Evolutionary conservation across 2,329 filamentous ascomycete species (phyloP).

Genomic region (Laburnicola sp.): DNA sequence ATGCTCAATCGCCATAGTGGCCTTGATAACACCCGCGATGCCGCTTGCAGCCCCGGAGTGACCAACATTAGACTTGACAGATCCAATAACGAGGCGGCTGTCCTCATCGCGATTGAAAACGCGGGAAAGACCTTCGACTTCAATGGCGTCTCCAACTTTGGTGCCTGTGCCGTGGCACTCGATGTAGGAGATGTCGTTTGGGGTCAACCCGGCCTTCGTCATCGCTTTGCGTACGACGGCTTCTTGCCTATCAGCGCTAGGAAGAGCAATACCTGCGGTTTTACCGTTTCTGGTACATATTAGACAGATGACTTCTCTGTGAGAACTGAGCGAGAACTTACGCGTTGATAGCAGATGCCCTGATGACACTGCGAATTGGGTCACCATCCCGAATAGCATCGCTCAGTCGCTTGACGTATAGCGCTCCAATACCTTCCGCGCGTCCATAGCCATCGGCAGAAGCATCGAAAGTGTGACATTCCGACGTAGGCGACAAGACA

Average conservation of each 20-base stretch:
- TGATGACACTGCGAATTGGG: slow-evolving; percentile 41
- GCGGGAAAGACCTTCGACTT: neutral
- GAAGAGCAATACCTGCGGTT: slow-evolving; percentile 54
- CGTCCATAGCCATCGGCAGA: slow-evolving; percentile 27
- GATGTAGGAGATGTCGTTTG: slow-evolving; percentile 15
- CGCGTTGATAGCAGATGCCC: slow-evolving; percentile 33
- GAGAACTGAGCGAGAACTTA: neutral
- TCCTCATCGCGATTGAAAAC: neutral
- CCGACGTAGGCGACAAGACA: slow-evolving; percentile 14
- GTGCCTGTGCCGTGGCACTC: slow-evolving; percentile 58
- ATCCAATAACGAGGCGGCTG: slow-evolving; percentile 4
- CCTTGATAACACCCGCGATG: slow-evolving; percentile 31
- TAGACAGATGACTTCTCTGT: neutral
- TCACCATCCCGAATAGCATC: slow-evolving; percentile 61
- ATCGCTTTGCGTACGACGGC: slow-evolving; percentile 39
- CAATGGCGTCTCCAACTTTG: slow-evolving; percentile 40
- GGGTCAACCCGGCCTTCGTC: slow-evolving; percentile 1
- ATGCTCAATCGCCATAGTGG: slow-evolving; percentile 36
- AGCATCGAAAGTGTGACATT: slow-evolving; percentile 23
- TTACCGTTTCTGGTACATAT: slow-evolving; percentile 49
- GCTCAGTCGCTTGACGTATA: slow-evolving; percentile 55
- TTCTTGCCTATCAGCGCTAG: slow-evolving; percentile 54
- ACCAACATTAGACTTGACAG: slow-evolving; percentile 25
- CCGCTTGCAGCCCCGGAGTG: slow-evolving; percentile 28
- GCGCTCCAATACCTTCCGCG: slow-evolving; percentile 20